Percentiles rank a stretch among this genome's conserved stretches.
These are phyloP conservation scores for Russula sp. DNA, from an alignment of 768 basidiomycete species.

Conservation along the genomic window DNA sequence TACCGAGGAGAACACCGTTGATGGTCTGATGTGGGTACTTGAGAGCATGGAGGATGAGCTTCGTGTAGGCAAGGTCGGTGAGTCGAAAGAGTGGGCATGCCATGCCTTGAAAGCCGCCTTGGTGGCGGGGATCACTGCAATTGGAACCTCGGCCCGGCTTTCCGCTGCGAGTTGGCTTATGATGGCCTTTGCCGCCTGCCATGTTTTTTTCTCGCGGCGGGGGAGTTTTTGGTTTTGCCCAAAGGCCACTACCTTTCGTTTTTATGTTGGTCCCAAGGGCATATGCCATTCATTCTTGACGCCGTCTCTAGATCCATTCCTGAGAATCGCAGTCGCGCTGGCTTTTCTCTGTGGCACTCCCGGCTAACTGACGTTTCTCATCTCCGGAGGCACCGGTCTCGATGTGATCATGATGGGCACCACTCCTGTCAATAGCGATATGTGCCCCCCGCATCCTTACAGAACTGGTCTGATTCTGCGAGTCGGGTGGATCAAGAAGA, in stretches of 20 bases:
- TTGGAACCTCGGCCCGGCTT: neutral
- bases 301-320: neutral
- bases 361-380: neutral
- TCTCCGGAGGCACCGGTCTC: neutral
- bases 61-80: slow-evolving; percentile 57
- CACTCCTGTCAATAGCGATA: neutral
- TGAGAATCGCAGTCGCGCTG: neutral
- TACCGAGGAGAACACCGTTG: slow-evolving; percentile 72
- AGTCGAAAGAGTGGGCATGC: slow-evolving; percentile 38
- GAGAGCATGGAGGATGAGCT: slow-evolving; percentile 70
- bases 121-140: neutral
- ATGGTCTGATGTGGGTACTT: slow-evolving; percentile 72
- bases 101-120: neutral
- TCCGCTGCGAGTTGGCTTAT: neutral
- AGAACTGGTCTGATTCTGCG: neutral
- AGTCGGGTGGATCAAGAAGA: neutral
- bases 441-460: no score
- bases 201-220: neutral
- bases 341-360: neutral
- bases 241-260: neutral
- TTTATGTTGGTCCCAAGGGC: neutral
- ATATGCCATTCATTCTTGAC: neutral
- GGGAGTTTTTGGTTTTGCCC: neutral
- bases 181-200: no score
- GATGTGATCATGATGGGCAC: neutral